Percentiles rank a stretch among this genome's conserved stretches.
phyloP scores from a whole-genome alignment of 2,329 filamentous ascomycete species.

The Clarireedia hainanense region DNA sequence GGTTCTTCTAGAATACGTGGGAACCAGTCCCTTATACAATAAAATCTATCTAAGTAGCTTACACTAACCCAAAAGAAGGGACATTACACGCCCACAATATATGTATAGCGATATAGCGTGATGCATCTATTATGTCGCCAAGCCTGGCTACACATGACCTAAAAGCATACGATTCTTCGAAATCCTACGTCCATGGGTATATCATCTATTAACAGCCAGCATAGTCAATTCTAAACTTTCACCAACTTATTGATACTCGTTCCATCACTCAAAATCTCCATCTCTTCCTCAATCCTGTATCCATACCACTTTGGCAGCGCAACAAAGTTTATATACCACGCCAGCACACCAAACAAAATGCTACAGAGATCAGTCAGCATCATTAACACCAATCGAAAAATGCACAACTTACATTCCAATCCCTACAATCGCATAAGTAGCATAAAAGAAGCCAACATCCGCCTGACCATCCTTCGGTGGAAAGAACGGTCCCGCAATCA shows the following conservation, averaged over 20 bases:
- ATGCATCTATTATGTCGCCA: too few species aligned
- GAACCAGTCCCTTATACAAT: too few species aligned
- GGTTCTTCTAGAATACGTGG: too few species aligned
- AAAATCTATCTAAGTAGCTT: too few species aligned
- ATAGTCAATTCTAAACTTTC: constrained; percentile 9
- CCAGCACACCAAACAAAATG: constrained; percentile 49
- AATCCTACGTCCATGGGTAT: not conserved
- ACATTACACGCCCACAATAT: too few species aligned
- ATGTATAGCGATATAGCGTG: too few species aligned
- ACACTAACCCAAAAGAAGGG: too few species aligned
- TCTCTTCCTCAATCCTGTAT: constrained; percentile 55
- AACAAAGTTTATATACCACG: constrained; percentile 63
- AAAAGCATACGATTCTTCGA: too few species aligned
- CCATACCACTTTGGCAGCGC: constrained; percentile 49
- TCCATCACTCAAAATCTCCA: constrained; percentile 54
- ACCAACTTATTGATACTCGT: constrained; percentile 56
- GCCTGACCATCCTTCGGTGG: constrained; percentile 34
- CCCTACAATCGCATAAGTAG: constrained; percentile 46
- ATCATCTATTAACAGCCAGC: not conserved
- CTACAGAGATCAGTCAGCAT: constrained; percentile 30
- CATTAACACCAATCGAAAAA: not conserved
- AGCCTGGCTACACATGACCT: too few species aligned
- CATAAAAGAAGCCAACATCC: constrained; percentile 42
- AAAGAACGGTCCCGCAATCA: constrained; percentile 31
- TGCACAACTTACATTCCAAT: constrained; percentile 40